phyloP scores from a whole-genome alignment of 108 stramenopile genomes.

The Cyclotella distinguenda region DNA sequence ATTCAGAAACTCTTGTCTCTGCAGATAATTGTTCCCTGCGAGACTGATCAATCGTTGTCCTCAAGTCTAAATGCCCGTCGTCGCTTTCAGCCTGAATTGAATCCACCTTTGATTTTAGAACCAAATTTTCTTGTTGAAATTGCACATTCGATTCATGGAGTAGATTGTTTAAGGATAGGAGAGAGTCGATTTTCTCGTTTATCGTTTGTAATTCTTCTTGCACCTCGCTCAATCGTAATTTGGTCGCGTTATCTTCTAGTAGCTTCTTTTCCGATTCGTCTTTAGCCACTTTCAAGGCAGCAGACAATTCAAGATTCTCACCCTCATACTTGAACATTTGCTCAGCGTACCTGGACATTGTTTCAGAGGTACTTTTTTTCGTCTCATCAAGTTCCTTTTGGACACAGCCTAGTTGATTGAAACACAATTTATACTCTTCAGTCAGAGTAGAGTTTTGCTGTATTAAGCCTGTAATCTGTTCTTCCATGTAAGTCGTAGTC shows the following conservation, averaged over 20 bases:
- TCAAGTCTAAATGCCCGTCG: conserved; percentile 6
- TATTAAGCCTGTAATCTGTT: conserved; percentile 20
- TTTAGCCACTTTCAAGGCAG: conserved; percentile 10
- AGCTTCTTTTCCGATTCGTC: too few relatives aligned
- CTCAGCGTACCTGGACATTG: conserved; percentile 17
- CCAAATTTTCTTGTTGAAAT: conserved; percentile 8
- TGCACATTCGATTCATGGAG: conserved; percentile 10
- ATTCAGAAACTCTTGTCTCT: conserved; percentile 12
- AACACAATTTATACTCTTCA: conserved; percentile 21
- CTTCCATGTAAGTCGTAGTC: conserved; percentile 27
- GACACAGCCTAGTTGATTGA: conserved; percentile 19
- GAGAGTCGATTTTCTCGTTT: conserved; percentile 20
- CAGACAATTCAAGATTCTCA: conserved; percentile 32
- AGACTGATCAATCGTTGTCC: conserved; percentile 13
- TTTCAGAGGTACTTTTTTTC: conserved; percentile 9
- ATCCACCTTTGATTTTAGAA: conserved; percentile 9
- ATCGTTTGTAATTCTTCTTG: conserved; percentile 14
- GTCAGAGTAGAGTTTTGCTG: conserved; percentile 12
- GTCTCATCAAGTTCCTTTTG: conserved; percentile 11
- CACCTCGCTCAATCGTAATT: conserved; percentile 6
- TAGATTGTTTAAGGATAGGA: conserved; percentile 9
- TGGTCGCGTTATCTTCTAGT: neutral
- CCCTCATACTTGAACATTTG: conserved; percentile 25
- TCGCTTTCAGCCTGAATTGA: conserved; percentile 10
- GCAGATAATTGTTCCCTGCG: conserved; percentile 5